Evolutionary conservation across 805 yeast genomes (phyloP).

Genomic region (Sungouiozyma ichnusensis): DNA sequence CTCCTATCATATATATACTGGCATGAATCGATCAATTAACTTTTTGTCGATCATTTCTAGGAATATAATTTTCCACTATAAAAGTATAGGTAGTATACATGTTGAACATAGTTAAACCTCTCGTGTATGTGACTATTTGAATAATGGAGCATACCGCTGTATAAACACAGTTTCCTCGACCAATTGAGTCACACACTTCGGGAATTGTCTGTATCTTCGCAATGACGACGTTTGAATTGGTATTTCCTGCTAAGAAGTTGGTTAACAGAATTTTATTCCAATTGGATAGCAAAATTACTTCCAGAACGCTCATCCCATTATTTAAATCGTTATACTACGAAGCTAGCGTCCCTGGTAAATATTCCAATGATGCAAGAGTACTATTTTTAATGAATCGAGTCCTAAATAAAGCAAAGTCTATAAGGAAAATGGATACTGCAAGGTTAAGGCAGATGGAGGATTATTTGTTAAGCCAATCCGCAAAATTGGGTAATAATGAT

Average conservation of each 20-base stretch:
- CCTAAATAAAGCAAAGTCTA: constrained; percentile 29
- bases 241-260: constrained; percentile 49
- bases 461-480: constrained; percentile 69
- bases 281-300: constrained; percentile 47
- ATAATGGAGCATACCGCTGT: too few relatives aligned
- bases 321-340: constrained; percentile 40
- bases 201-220: not conserved
- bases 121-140: too few relatives aligned
- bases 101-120: too few relatives aligned
- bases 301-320: constrained; percentile 43
- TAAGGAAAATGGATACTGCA: constrained; percentile 4
- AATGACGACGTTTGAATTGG: constrained; percentile 27
- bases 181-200: too few relatives aligned
- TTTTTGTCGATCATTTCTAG: too few relatives aligned
- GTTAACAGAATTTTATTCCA: constrained; percentile 57
- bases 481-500: constrained; percentile 71
- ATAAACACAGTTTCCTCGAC: too few relatives aligned
- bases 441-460: constrained; percentile 39
- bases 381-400: constrained; percentile 45
- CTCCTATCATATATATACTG: not conserved
- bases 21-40: too few relatives aligned
- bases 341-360: not conserved
- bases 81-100: too few relatives aligned
- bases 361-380: constrained; percentile 26
- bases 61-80: too few relatives aligned